A percentile compares a stretch with the other conserved stretches of the same genome.
Conservation (phyloP, 2,329 filamentous ascomycete species). For the Aphanocladium album region DNA sequence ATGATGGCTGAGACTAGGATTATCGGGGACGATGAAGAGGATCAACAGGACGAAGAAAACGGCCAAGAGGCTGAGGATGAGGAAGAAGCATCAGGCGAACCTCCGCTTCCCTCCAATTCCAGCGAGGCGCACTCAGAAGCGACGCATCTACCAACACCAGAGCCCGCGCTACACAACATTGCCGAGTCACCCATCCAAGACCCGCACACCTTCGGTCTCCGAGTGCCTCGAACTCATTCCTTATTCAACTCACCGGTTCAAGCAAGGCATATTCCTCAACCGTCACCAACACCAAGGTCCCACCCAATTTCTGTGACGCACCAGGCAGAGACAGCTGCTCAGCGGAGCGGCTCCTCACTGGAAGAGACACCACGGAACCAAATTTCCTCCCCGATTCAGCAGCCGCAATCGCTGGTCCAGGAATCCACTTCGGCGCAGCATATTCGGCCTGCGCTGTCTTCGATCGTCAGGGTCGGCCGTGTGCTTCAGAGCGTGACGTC, state of each 20-base stretch:
- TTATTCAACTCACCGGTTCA: neutral
- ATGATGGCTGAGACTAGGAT: neutral
- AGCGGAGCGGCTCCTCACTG: constrained; percentile 11
- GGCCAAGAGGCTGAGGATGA: constrained; percentile 1
- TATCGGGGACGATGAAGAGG: neutral
- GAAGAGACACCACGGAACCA: constrained; percentile 34
- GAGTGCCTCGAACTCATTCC: neutral
- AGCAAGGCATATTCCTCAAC: neutral
- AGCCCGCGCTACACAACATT: neutral
- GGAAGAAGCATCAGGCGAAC: constrained; percentile 14
- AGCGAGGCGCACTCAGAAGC: neutral
- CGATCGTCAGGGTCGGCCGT: constrained; percentile 53
- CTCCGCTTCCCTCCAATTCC: constrained; percentile 3
- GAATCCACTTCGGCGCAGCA: constrained; percentile 26
- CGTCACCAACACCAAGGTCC: neutral
- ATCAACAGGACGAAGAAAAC: neutral
- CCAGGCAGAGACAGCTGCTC: constrained; percentile 4
- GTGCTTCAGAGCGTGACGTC: constrained; percentile 55
- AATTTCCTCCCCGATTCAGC: constrained; percentile 33
- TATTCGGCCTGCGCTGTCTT: constrained; percentile 45
- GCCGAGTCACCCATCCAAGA: neutral
- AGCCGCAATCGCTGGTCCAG: constrained; percentile 26
- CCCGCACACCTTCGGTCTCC: neutral
- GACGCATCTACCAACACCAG: neutral
- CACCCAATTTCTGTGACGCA: neutral